A percentile compares a stretch with the other conserved stretches of the same genome.
Evolutionary conservation across 495 filamentous ascomycete genomes (phyloP).

Genomic region (Melanomma pulvis-pyrius): DNA sequence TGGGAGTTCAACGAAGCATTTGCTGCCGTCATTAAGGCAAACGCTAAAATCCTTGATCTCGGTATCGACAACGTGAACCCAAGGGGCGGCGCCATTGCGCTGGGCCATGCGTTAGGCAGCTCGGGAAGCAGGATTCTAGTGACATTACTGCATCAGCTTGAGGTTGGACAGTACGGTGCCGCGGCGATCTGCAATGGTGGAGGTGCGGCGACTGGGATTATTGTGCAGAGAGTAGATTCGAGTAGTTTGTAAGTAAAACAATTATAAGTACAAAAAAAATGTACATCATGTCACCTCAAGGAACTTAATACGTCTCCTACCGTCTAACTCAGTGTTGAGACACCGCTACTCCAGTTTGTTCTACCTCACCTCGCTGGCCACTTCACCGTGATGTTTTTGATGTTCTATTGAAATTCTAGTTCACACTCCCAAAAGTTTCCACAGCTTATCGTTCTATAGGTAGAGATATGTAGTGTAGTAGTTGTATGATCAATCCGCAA

Average conservation of each 20-base stretch:
- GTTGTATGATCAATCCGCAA: no score
- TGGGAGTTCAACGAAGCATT: conserved; percentile 99
- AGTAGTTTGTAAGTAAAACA: conserved; percentile 2
- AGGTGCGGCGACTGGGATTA: conserved; percentile 86
- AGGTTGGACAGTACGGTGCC: conserved; percentile 89
- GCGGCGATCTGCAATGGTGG: conserved; percentile 98
- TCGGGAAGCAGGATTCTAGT: conserved; percentile 91
- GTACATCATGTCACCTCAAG: background rate
- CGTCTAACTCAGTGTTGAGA: background rate
- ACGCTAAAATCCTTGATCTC: conserved; percentile 85
- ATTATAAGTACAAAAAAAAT: conserved; percentile 3
- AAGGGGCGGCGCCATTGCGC: conserved; percentile 85
- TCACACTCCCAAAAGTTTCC: no score
- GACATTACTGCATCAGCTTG: conserved; percentile 85
- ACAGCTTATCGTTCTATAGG: no score
- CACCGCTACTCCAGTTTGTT: background rate
- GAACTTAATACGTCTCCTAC: no score
- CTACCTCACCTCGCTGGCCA: no score
- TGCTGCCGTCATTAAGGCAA: conserved; percentile 93
- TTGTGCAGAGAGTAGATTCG: conserved; percentile 75
- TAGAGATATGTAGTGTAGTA: no score
- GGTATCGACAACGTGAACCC: conserved; percentile 79
- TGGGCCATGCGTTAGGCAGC: conserved; percentile 94
- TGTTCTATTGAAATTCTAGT: no score
- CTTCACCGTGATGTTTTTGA: no score